Evolutionary conservation across 1,284 basidiomycete genomes (phyloP).

Genomic region (Trametes polyzona): DNA sequence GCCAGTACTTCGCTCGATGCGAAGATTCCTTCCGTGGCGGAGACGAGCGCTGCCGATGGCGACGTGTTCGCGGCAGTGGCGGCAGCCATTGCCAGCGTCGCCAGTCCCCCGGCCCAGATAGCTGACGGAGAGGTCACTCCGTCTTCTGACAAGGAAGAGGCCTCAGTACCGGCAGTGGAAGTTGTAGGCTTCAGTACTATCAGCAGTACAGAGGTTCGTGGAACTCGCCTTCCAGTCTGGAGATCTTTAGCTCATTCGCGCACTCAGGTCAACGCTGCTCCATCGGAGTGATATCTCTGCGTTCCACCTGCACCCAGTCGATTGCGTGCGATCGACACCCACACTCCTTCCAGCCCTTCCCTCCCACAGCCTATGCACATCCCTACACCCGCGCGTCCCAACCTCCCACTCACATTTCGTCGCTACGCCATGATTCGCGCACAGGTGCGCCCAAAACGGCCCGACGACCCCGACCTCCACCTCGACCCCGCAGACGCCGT

Average conservation of each 20-base stretch:
- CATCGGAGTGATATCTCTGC: not conserved
- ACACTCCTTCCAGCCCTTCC: too few species aligned
- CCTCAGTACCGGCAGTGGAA: not conserved
- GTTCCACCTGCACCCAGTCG: too few species aligned
- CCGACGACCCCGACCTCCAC: not conserved
- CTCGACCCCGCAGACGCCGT: not conserved
- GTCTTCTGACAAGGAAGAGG: not conserved
- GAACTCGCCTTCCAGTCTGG: not conserved
- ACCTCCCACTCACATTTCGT: not conserved
- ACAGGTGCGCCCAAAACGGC: conserved; percentile 10
- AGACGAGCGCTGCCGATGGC: not conserved
- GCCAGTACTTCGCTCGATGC: not conserved
- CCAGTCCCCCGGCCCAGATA: not conserved
- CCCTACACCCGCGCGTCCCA: too few species aligned
- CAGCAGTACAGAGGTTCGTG: conserved; percentile 1
- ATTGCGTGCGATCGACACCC: too few species aligned
- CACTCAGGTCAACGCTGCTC: not conserved
- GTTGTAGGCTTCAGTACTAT: conserved; percentile 10
- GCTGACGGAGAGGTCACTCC: not conserved
- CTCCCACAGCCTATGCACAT: not conserved
- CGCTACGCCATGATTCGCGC: not conserved
- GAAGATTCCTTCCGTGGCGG: not conserved
- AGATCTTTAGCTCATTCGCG: not conserved
- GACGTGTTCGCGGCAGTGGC: not conserved
- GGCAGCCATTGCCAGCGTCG: not conserved